These are phyloP conservation scores for Kokia cookei DNA, from an alignment of 441 rosid genomes.

Conservation along the genomic window DNA sequence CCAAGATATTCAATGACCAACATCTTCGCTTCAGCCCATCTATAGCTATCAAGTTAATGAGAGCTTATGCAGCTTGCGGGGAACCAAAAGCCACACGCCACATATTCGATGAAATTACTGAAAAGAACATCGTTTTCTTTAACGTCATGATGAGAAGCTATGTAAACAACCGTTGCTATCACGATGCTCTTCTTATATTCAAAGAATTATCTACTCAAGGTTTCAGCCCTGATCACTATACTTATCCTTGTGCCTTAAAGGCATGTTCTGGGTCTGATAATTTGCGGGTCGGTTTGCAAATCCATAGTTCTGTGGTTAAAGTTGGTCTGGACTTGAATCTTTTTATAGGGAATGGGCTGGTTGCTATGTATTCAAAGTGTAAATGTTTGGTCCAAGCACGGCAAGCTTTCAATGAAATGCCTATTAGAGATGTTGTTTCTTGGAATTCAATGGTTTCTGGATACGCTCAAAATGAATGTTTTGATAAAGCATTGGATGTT, in stretches of 20 bases:
- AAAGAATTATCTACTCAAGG: conserved; percentile 26
- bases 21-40: conserved; percentile 26
- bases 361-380: conserved; percentile 58
- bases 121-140: conserved; percentile 42
- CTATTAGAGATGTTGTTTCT: conserved; percentile 45
- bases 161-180: conserved; percentile 31
- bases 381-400: conserved; percentile 38
- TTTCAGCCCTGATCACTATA: conserved; percentile 43
- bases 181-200: conserved; percentile 37
- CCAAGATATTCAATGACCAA: conserved; percentile 24
- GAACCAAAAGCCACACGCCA: conserved; percentile 32
- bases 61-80: conserved; percentile 33
- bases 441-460: conserved; percentile 64
- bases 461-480: conserved; percentile 43
- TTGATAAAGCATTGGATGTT: conserved; percentile 47
- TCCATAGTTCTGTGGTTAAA: conserved; percentile 38
- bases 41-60: conserved; percentile 46
- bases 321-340: conserved; percentile 40
- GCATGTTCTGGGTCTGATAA: conserved; percentile 44
- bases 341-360: conserved; percentile 47
- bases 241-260: conserved; percentile 51
- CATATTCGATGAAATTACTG: conserved; percentile 47
- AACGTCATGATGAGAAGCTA: conserved; percentile 60
- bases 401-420: conserved; percentile 46
- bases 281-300: conserved; percentile 35